A percentile compares a stretch with the other conserved stretches of the same genome.
phyloP scores from a whole-genome alignment of 257 asterid species.

The Ocimum tenuiflorum region DNA sequence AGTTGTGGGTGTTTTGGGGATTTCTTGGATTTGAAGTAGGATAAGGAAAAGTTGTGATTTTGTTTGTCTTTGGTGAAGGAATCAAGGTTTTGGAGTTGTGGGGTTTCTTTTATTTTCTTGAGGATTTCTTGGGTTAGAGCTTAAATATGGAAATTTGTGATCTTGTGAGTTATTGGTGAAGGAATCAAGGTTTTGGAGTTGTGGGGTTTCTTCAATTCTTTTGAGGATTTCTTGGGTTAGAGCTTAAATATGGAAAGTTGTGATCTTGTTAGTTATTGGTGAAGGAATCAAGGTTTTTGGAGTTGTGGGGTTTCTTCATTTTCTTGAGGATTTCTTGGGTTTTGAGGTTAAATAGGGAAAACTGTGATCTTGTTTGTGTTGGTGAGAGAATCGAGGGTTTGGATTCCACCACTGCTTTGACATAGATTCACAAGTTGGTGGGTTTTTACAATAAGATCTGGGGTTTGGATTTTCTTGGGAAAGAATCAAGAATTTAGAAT shows the following conservation, averaged over 20 bases:
- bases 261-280: conserved; percentile 8
- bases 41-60: not conserved
- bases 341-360: too few species aligned
- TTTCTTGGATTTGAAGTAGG: not conserved
- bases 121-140: not conserved
- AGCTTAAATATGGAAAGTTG: too few species aligned
- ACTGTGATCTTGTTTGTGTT: not conserved
- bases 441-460: not conserved
- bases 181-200: conserved; percentile 7
- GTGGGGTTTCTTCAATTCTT: not conserved
- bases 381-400: conserved; percentile 5
- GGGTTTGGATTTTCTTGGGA: conserved; percentile 6
- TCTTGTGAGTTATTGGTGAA: conserved; percentile 5
- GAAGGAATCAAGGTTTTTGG: conserved; percentile 11
- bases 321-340: not conserved
- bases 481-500: not conserved
- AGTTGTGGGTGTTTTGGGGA: conserved; percentile 3
- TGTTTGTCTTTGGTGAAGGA: conserved; percentile 11
- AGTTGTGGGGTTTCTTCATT: not conserved
- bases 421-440: not conserved
- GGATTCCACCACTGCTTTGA: not conserved
- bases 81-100: not conserved
- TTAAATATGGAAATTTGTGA: not conserved
- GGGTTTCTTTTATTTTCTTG: not conserved
- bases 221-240: not conserved